These are phyloP conservation scores for Leishmania turanica DNA, from an alignment of 208 protist species.

Conservation along the genomic window DNA sequence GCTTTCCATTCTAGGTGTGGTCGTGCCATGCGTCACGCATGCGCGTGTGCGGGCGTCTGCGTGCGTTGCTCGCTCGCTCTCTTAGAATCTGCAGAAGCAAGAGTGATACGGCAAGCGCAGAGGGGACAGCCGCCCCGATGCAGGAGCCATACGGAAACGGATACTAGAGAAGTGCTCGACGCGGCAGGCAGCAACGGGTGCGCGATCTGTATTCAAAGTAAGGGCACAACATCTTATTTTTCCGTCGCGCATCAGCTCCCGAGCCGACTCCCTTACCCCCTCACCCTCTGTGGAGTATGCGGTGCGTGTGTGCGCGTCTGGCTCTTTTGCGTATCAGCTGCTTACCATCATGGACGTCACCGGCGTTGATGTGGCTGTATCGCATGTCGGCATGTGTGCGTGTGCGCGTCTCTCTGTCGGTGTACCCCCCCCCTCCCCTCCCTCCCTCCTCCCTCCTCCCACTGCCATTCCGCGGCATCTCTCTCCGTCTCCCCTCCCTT, in stretches of 20 bases:
- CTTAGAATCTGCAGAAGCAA: neutral
- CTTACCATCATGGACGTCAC: neutral
- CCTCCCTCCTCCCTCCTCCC: neutral
- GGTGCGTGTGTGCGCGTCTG: neutral
- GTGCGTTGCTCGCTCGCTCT: neutral
- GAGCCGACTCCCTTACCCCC: neutral
- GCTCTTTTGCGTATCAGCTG: neutral
- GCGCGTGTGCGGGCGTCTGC: neutral
- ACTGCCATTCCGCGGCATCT: neutral
- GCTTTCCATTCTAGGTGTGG: neutral
- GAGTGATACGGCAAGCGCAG: neutral
- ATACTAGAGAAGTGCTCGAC: neutral
- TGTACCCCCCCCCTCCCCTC: neutral
- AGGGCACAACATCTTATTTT: neutral
- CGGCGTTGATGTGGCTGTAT: neutral
- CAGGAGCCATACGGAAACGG: neutral
- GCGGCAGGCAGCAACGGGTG: neutral
- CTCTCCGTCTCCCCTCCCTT: neutral
- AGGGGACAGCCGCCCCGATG: neutral
- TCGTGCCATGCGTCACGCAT: neutral
- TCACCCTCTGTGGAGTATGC: neutral
- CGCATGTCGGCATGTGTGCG: neutral
- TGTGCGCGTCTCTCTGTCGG: neutral
- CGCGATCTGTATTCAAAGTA: neutral
- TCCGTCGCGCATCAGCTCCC: neutral